phyloP scores from a whole-genome alignment of 1,284 basidiomycete genomes.

The Singerocomus inundabilis region DNA sequence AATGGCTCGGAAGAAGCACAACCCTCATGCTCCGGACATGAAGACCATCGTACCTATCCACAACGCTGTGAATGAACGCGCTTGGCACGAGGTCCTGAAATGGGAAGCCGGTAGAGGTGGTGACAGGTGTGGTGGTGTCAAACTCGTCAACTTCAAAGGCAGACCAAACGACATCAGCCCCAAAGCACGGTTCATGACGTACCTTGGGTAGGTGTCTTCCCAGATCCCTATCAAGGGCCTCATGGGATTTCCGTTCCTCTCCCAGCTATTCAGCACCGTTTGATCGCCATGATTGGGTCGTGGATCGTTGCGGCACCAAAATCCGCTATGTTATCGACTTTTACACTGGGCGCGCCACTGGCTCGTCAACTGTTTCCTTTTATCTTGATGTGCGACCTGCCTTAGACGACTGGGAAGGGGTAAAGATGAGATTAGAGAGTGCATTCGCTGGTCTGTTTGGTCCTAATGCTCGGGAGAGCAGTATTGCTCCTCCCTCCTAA shows the following conservation, averaged over 20 bases:
- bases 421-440: constrained; percentile 68
- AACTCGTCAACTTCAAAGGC: constrained; percentile 86
- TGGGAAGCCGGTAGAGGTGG: constrained; percentile 87
- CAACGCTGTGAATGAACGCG: constrained; percentile 98
- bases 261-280: constrained; percentile 89
- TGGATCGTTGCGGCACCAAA: constrained; percentile 87
- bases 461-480: constrained; percentile 14
- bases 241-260: constrained; percentile 1
- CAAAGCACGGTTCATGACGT: constrained; percentile 77
- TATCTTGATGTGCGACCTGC: constrained; percentile 95
- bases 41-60: constrained; percentile 96
- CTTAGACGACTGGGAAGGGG: constrained; percentile 86
- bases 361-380: constrained; percentile 62
- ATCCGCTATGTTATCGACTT: constrained; percentile 98
- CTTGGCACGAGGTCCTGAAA: constrained; percentile 86
- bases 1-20: constrained; percentile 92
- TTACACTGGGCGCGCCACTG: constrained; percentile 80
- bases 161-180: constrained; percentile 73
- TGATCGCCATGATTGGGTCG: constrained; percentile 96
- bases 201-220: constrained; percentile 73
- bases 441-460: constrained; percentile 48
- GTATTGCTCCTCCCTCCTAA: constrained; percentile 22
- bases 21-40: constrained; percentile 85
- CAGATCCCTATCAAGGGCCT: not conserved
- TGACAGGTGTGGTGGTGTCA: constrained; percentile 79